Evolutionary conservation across 1,139 yeast species (phyloP).

Genomic region (Torulaspora pretoriensis): DNA sequence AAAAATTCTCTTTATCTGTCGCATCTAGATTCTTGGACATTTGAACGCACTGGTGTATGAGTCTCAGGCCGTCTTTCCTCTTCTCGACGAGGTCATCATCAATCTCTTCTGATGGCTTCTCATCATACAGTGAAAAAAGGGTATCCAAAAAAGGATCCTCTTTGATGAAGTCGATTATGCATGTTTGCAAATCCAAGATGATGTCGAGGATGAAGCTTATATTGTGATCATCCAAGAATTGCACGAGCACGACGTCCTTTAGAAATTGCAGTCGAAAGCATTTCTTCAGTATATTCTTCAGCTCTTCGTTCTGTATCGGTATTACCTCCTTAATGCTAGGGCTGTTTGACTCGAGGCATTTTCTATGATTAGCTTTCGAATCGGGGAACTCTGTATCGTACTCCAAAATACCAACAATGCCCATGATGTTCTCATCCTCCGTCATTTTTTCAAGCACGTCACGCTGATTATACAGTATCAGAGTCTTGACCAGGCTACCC

Average conservation of each 20-base stretch:
- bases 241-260: constrained; percentile 79
- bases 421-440: constrained; percentile 56
- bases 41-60: constrained; percentile 75
- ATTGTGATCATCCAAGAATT: constrained; percentile 77
- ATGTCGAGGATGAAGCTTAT: constrained; percentile 52
- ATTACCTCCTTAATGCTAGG: constrained; percentile 67
- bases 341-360: constrained; percentile 49
- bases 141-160: constrained; percentile 47
- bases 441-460: constrained; percentile 62
- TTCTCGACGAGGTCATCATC: constrained; percentile 28
- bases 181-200: constrained; percentile 32
- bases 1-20: constrained; percentile 62
- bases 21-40: constrained; percentile 68
- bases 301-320: constrained; percentile 54
- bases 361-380: constrained; percentile 74
- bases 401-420: constrained; percentile 78
- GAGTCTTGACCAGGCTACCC: constrained; percentile 67
- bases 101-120: constrained; percentile 16
- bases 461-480: constrained; percentile 68
- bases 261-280: constrained; percentile 76
- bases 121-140: constrained; percentile 56
- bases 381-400: constrained; percentile 85
- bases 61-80: constrained; percentile 67
- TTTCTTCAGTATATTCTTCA: constrained; percentile 57
- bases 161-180: constrained; percentile 61